Evolutionary conservation across 495 filamentous ascomycete species (phyloP), one percentile per base, ranked within the genome.

Genomic region (Penicillium parvum): DNA sequence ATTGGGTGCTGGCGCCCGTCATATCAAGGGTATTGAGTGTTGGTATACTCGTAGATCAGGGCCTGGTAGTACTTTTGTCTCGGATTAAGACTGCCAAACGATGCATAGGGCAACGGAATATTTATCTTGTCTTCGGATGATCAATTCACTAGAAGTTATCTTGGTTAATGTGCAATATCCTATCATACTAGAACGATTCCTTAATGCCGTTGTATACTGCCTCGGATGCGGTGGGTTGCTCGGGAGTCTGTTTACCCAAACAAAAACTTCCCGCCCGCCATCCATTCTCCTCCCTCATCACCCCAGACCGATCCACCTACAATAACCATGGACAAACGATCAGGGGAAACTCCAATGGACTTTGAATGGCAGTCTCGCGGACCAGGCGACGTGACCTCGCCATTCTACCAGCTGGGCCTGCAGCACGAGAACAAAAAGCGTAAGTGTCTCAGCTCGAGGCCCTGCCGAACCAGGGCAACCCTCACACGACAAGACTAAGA

Each of bases 281-380:
- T 44, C 37, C 50, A 39, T 28, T 43, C 37, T 19, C 26, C 37
- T 43, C 47, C 43, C 39, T 30, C 41, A 40, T 16, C 40, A 42
- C 41, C 52, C 35, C 34, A 46, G 29, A 32, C 33, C 22, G 22
- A 40, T 37, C 30, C 22, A 44, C 36, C 35, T 5, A 40, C 38
- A 11, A 48, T 5, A 36, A 75, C 64, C 60, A 75, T 68, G 63
- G 62, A 67, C 15, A 62, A 55, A 39, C 63, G 76, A 29, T 67
- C 73, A 3, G 67, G 72, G 49, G 78, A 80, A 44, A 77, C 70
- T 69, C 82, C 81, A 5, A 85, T 85, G 82, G 82, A 85, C 61
- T 85, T 77, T 55, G 74, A 82, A 61, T 85, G 72, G 73, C 71
- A 83, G 47, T 73, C 69, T 15, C 62, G 65, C 14, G 76, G 72